Evolutionary conservation across 2,329 filamentous ascomycete genomes (phyloP), one percentile per base, ranked within the genome.

Genomic region (Alternaria postmessia): DNA sequence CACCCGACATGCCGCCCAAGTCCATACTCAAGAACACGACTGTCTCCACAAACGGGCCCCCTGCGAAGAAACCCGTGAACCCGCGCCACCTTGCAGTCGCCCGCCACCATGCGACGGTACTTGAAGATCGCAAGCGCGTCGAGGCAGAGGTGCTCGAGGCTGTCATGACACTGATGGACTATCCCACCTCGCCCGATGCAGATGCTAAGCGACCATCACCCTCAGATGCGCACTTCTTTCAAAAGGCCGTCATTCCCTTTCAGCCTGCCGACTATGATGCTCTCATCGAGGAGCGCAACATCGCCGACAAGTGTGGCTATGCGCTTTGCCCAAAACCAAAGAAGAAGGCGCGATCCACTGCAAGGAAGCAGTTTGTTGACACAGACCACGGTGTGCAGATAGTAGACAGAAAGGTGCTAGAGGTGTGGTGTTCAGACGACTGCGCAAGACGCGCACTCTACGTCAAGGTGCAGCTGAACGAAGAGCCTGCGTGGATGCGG

Each of bases 201-300:
- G 81, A 85, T 69, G 81, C 86, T 28, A 80, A 81, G 18, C 76
- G 80, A 2, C 87, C 87, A 3, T 68, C 87, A 7, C 72, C 84
- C 1, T 76, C 84, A 32, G 93, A 97, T 75, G 84, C 84, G 1
- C 75, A 80, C 39, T 81, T 81, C 54, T 93, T 98, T 80, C 88
- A 89, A 69, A 74, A 82, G 4, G 85, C 87, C 36, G 81, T 98
- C 24, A 81, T 85, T 9, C 84, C 88, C 43, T 98, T 97, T 79
- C 92, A 94, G 75, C 92, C 94, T 1, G 85, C 86, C 54, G 94
- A 99, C 81, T 96, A 96, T 81, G 93, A 97, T 74, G 91, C 92
- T 65, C 83, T 98, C 51, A 89, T 97, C 61, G 86, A 91, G 65
- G 95, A 99, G 82, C 91, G 95, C 71, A 96, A 96, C 76, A 90